A percentile compares a stretch with the other conserved stretches of the same genome.
Evolutionary conservation across 208 protist genomes (phyloP).

Genomic region (Entamoeba invadens): DNA sequence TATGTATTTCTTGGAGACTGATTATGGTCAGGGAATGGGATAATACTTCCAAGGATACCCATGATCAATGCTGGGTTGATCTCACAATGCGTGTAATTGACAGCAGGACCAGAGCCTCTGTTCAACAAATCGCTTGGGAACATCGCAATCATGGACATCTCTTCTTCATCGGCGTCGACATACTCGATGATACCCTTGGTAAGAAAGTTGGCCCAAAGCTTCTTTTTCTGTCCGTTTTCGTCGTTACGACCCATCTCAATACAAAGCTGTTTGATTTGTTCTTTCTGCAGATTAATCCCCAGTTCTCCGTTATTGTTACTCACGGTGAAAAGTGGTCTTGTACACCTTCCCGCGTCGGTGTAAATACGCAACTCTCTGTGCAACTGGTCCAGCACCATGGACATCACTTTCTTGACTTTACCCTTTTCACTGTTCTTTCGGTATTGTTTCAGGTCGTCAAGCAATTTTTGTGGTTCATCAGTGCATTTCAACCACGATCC

Average conservation of each 20-base stretch:
- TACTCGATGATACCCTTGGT: conserved; percentile 79
- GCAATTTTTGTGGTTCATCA: conserved; percentile 47
- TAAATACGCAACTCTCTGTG: conserved; percentile 45
- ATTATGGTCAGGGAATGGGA: conserved; percentile 99
- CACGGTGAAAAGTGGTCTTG: conserved; percentile 76
- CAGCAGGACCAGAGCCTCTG: background rate
- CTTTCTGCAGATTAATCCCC: background rate
- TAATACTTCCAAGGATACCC: conserved; percentile 68
- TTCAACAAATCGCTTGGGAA: background rate
- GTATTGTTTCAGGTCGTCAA: background rate
- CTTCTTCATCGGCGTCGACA: conserved; percentile 93
- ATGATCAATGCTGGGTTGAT: conserved; percentile 70
- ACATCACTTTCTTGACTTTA: conserved; percentile 54
- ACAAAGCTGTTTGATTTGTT: conserved; percentile 17
- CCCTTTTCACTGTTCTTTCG: conserved; percentile 50
- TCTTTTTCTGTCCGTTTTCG: background rate
- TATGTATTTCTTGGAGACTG: conserved; percentile 99
- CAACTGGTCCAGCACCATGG: conserved; percentile 42
- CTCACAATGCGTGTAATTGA: conserved; percentile 57
- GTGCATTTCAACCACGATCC: conserved; percentile 54
- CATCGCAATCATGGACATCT: conserved; percentile 75
- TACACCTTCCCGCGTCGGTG: conserved; percentile 68
- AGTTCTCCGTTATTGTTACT: conserved; percentile 37
- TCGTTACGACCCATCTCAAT: background rate
- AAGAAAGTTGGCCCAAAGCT: conserved; percentile 63